phyloP scores from a whole-genome alignment of 768 basidiomycete species.

The Termitomyces sp. region DNA sequence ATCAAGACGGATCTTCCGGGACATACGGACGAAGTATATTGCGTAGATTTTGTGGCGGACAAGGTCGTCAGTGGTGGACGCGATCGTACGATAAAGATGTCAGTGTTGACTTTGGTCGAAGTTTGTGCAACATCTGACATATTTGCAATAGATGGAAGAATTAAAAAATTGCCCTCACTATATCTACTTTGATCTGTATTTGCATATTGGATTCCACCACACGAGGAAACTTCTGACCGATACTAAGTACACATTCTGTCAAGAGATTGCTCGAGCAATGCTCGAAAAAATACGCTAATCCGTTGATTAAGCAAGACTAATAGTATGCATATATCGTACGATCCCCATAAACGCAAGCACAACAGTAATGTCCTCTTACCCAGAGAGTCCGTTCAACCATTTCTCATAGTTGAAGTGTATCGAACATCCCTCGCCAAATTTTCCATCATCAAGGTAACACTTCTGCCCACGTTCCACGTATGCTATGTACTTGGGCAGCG shows the following conservation, averaged over 20 bases:
- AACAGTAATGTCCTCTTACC: background rate
- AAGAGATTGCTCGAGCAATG: background rate
- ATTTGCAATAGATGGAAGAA: constrained; percentile 20
- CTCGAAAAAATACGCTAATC: background rate
- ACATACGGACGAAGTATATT: constrained; percentile 97
- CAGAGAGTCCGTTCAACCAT: constrained; percentile 25
- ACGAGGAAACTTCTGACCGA: background rate
- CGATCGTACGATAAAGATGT: constrained; percentile 94
- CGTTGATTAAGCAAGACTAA: background rate
- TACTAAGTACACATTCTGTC: no score
- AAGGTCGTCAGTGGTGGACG: constrained; percentile 98
- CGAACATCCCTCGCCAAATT: constrained; percentile 29
- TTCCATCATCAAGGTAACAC: constrained; percentile 35
- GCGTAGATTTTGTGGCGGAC: constrained; percentile 98
- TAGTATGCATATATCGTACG: background rate
- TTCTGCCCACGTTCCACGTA: constrained; percentile 43
- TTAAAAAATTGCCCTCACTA: constrained; percentile 1
- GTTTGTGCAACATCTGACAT: background rate
- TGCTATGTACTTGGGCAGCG: constrained; percentile 39
- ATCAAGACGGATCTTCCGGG: constrained; percentile 92
- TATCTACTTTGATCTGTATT: background rate
- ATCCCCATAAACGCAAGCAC: background rate
- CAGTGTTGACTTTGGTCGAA: constrained; percentile 23
- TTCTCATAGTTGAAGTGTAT: constrained; percentile 46
- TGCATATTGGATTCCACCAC: background rate